phyloP scores from a whole-genome alignment of 2,329 filamentous ascomycete genomes.

The Beauveria medogensis region DNA sequence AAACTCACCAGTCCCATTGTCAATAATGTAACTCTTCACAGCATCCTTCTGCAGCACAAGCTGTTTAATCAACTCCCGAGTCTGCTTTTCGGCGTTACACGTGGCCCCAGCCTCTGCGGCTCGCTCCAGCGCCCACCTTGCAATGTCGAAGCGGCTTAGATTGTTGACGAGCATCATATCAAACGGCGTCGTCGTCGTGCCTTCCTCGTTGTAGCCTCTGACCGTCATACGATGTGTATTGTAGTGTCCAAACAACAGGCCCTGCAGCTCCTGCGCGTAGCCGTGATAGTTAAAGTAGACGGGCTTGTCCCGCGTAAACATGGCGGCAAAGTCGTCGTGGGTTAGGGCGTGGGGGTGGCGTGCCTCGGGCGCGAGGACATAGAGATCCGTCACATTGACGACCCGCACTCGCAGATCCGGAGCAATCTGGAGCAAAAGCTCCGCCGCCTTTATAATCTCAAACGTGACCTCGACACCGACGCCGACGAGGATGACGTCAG shows the following conservation, averaged over 20 bases:
- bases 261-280: constrained; percentile 52
- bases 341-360: constrained; percentile 51
- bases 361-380: constrained; percentile 49
- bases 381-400: constrained; percentile 58
- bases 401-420: constrained; percentile 51
- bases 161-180: constrained; percentile 60
- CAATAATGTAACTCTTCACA: background rate
- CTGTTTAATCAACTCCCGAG: background rate
- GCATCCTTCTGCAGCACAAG: background rate
- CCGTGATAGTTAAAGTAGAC: constrained; percentile 63
- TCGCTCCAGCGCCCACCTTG: constrained; percentile 42
- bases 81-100: background rate
- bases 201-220: constrained; percentile 56
- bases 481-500: constrained; percentile 56
- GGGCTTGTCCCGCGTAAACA: constrained; percentile 48
- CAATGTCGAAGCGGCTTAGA: constrained; percentile 53
- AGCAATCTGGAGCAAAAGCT: constrained; percentile 39
- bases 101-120: constrained; percentile 25
- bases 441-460: constrained; percentile 54
- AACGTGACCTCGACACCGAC: constrained; percentile 60
- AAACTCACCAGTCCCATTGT: background rate
- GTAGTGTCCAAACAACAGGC: constrained; percentile 51
- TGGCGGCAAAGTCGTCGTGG: constrained; percentile 39
- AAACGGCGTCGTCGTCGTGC: constrained; percentile 59
- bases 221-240: constrained; percentile 45